These are phyloP conservation scores for Trichomonas gallinae DNA, from an alignment of 208 protist species.

Conservation along the genomic window DNA sequence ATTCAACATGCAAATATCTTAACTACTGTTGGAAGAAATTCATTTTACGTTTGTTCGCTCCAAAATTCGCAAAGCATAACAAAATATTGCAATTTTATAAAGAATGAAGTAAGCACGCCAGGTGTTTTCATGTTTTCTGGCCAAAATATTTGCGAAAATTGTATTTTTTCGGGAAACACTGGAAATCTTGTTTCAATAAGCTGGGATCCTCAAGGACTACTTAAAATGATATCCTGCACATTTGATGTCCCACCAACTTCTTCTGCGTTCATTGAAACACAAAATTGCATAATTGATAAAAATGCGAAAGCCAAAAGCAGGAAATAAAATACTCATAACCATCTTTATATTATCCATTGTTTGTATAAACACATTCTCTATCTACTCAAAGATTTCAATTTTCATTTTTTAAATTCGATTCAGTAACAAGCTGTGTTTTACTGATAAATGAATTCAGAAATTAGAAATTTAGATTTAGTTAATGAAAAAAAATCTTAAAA, in stretches of 20 bases:
- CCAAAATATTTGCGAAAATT: neutral
- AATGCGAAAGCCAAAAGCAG: neutral
- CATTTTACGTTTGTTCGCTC: neutral
- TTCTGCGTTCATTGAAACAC: neutral
- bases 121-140: neutral
- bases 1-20: neutral
- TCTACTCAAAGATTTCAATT: too few relatives aligned
- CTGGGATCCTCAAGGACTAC: neutral
- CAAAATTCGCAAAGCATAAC: neutral
- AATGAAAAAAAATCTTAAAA: too few relatives aligned
- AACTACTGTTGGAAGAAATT: neutral
- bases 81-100: neutral
- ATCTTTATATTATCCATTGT: too few relatives aligned
- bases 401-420: too few relatives aligned
- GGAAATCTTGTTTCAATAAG: neutral
- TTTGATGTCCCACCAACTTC: neutral
- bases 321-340: too few relatives aligned
- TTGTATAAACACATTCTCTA: too few relatives aligned
- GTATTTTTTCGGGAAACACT: neutral
- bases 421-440: too few relatives aligned
- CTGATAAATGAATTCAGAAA: too few relatives aligned
- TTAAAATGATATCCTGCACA: neutral
- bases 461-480: too few relatives aligned
- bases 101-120: neutral
- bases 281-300: neutral